Evolutionary conservation across 768 basidiomycete species (phyloP), one percentile per base, ranked within the genome.

Genomic region (Leucocoprinus leucothites): DNA sequence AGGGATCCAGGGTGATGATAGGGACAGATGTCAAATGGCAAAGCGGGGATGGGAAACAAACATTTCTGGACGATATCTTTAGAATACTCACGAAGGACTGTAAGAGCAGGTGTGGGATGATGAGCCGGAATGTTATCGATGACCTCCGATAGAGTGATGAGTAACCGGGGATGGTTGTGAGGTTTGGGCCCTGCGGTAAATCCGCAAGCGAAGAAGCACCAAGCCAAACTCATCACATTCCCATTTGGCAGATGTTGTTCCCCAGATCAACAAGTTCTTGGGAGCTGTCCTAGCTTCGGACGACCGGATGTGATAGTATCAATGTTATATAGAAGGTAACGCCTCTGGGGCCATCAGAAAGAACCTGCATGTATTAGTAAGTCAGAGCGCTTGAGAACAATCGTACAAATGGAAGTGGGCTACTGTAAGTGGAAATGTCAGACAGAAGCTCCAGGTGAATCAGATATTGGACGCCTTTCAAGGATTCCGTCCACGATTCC

Each of bases 401-500:
- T 57, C 47, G 31, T 49, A 42, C 41, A 50, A 41, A 47, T 34
- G 52, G 36, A 51, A 58, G 46, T 11, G 34, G 36, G 41, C 46
- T 14, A n/a, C 21, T n/a, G n/a, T n/a, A n/a, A n/a, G 48, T 41
- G 47, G 51, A 41, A 58, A 31, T 46, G 44, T 47, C 52, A 45
- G 28, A 56, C 35, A 21, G 57, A 47, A 36, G 50, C 34, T 46
- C 48, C 40, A 49, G 42, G 22, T 38, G 61, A 65, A 53, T 85
- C 84, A 45, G 78, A 67, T 65, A 76, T 74, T 48, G 88, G 87
- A 56, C 89, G 48, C n/a, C 53, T 49, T 70, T 93, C 87, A 52
- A 97, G 78, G 61, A 98, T 91, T 52, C 88, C 89, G 72, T 98
- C 94, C 48, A 97, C 89, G 53, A 98, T 89, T 38, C 94, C 94